Conservation (phyloP, 2,329 filamentous ascomycete species). For the Xylaria sp. region DNA sequence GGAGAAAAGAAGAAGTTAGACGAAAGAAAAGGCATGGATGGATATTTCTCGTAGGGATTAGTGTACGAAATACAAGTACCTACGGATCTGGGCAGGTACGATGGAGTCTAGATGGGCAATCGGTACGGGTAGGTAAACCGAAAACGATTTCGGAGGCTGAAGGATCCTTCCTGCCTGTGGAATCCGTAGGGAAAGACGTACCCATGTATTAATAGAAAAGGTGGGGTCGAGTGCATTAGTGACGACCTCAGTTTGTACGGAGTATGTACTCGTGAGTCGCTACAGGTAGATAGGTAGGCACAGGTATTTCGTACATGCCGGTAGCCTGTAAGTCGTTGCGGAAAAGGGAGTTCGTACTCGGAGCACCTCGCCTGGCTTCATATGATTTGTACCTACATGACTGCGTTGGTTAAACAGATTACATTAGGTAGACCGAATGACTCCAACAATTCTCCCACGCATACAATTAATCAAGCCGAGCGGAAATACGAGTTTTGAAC, state of each 20-base stretch:
- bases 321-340: no score
- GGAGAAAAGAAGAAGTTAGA: background rate
- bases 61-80: background rate
- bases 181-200: background rate
- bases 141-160: background rate
- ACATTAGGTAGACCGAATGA: no score
- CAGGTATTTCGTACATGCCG: background rate
- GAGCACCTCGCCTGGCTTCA: no score
- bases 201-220: background rate
- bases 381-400: no score
- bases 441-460: no score
- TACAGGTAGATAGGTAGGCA: background rate
- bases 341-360: no score
- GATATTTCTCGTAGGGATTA: background rate
- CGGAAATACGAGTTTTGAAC: no score
- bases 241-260: background rate
- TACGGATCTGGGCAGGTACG: background rate
- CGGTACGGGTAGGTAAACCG: background rate
- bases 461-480: no score
- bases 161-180: background rate
- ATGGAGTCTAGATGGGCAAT: no score
- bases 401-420: no score
- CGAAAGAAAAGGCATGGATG: background rate
- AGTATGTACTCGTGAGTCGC: no score
- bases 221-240: background rate